phyloP scores from a whole-genome alignment of 148 eudicot species.

The Dysphania ambrosioides region DNA sequence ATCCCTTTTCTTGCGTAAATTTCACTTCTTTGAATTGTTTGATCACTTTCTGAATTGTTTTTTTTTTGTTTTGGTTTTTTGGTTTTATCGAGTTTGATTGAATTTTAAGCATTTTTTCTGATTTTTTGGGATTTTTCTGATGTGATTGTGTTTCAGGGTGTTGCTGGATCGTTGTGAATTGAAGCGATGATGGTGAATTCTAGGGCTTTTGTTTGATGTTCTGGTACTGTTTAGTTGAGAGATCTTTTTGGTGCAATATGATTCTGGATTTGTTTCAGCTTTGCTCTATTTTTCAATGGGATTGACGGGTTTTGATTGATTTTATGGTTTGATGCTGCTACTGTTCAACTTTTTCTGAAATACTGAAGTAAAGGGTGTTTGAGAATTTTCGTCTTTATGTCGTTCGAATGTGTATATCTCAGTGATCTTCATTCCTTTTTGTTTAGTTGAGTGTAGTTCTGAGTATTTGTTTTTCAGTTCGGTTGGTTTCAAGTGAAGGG shows the following conservation, averaged over 20 bases:
- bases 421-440: slow-evolving; percentile 1
- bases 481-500: slow-evolving; percentile 17
- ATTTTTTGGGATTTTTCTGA: slow-evolving; percentile 10
- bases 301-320: slow-evolving; percentile 15
- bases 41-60: neutral
- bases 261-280: slow-evolving; percentile 8
- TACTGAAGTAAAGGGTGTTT: slow-evolving; percentile 10
- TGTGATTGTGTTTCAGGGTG: slow-evolving; percentile 22
- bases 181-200: slow-evolving; percentile 16
- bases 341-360: slow-evolving; percentile 12
- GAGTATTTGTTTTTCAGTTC: neutral
- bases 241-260: neutral
- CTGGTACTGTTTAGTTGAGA: slow-evolving; percentile 28
- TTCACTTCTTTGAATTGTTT: slow-evolving; percentile 8
- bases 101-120: neutral
- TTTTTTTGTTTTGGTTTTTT: neutral
- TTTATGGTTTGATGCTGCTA: slow-evolving; percentile 10
- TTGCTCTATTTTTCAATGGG: slow-evolving; percentile 10
- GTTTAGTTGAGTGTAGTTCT: neutral
- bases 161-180: slow-evolving; percentile 25
- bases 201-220: slow-evolving; percentile 22
- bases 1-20: neutral
- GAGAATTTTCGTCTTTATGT: slow-evolving; percentile 13
- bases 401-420: neutral
- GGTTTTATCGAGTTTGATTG: slow-evolving; percentile 5